These are phyloP conservation scores for Epicoccum nigrum DNA, from an alignment of 2,329 filamentous ascomycete genomes.

Conservation along the genomic window DNA sequence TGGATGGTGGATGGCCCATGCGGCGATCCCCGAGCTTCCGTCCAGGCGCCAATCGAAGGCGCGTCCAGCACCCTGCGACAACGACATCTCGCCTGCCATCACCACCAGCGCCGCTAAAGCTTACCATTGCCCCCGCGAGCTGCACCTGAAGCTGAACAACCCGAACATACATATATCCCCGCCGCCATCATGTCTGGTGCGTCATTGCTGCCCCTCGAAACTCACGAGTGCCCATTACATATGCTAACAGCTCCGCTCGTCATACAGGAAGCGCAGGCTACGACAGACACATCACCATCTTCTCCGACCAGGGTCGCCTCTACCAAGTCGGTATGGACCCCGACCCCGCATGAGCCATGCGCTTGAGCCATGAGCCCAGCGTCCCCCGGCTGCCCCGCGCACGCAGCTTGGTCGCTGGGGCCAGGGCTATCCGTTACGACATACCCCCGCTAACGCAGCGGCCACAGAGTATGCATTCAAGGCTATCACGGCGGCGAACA, in stretches of 20 bases:
- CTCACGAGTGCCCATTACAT: constrained; percentile 18
- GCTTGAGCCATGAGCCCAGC: not conserved
- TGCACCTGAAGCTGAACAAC: constrained; percentile 39
- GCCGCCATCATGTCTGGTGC: constrained; percentile 51
- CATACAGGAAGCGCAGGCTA: constrained; percentile 66
- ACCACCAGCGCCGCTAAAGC: constrained; percentile 31
- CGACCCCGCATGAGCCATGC: too few relatives aligned
- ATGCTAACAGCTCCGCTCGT: constrained; percentile 39
- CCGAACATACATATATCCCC: constrained; percentile 31
- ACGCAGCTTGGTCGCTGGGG: not conserved
- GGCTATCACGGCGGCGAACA: constrained; percentile 98
- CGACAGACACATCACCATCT: constrained; percentile 99
- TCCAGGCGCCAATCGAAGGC: constrained; percentile 41
- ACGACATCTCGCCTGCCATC: constrained; percentile 30
- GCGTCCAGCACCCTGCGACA: constrained; percentile 37
- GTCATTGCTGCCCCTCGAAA: constrained; percentile 27
- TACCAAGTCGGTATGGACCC: constrained; percentile 93
- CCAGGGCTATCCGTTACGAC: constrained; percentile 4
- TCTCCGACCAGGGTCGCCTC: constrained; percentile 96
- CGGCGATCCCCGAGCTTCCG: constrained; percentile 29
- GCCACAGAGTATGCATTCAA: constrained; percentile 98
- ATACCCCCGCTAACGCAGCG: constrained; percentile 23
- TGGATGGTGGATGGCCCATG: constrained; percentile 1
- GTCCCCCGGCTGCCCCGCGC: not conserved
- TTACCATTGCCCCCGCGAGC: constrained; percentile 38